Evolutionary conservation across 208 protist species (phyloP).

Genomic region (Trypanosoma boissoni): DNA sequence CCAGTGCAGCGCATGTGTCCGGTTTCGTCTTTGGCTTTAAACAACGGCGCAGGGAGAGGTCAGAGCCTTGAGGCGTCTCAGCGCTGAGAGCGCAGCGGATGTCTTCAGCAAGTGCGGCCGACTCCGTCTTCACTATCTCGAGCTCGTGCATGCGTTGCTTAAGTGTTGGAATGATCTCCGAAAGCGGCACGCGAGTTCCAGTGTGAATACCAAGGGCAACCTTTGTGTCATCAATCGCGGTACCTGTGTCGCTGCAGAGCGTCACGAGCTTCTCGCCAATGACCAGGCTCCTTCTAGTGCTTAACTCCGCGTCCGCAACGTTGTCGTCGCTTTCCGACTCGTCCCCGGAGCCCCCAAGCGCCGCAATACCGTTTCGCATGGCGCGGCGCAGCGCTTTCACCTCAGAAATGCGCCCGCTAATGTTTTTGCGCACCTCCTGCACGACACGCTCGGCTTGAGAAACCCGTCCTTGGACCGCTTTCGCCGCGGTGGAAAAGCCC

Average conservation of each 20-base stretch:
- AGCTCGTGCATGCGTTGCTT: slow-evolving; percentile 38
- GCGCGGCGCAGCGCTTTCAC: slow-evolving; percentile 37
- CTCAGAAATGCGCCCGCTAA: slow-evolving; percentile 16
- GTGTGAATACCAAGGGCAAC: slow-evolving; percentile 21
- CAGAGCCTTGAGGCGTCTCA: slow-evolving; percentile 18
- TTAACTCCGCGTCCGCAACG: slow-evolving; percentile 22
- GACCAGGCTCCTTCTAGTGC: slow-evolving; percentile 5
- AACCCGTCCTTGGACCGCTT: neutral
- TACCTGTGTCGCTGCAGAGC: slow-evolving; percentile 33
- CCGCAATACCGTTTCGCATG: slow-evolving; percentile 35
- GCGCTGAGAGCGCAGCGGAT: slow-evolving; percentile 39
- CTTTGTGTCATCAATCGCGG: slow-evolving; percentile 38
- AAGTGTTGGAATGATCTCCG: slow-evolving; percentile 31
- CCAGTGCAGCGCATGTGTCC: slow-evolving; percentile 25
- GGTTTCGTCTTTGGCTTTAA: slow-evolving; percentile 64
- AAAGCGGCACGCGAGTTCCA: slow-evolving; percentile 21
- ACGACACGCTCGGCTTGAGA: slow-evolving; percentile 14
- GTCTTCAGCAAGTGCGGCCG: slow-evolving; percentile 32
- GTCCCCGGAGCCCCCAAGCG: slow-evolving; percentile 29
- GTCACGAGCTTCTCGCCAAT: slow-evolving; percentile 20
- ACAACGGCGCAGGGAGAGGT: slow-evolving; percentile 19
- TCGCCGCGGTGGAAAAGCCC: too few relatives aligned
- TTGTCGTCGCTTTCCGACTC: slow-evolving; percentile 31
- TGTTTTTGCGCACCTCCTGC: slow-evolving; percentile 3
- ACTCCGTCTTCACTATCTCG: slow-evolving; percentile 38